Evolutionary conservation across 345 rosid genomes (phyloP).

Genomic region (Clausena lansium): DNA sequence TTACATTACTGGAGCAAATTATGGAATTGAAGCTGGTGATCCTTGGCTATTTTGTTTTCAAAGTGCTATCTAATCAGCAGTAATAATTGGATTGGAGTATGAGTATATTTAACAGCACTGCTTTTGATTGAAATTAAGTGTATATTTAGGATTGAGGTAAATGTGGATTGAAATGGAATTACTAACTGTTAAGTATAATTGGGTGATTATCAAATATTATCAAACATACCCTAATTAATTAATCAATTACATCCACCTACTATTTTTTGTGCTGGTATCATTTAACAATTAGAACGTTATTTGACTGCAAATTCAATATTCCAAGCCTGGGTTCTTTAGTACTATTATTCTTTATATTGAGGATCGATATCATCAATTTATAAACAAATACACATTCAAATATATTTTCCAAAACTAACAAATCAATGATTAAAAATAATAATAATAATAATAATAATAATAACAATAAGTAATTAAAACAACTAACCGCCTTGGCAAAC

Average conservation of each 20-base stretch:
- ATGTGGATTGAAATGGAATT: not conserved
- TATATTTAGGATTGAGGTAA: not conserved
- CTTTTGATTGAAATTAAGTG: not conserved
- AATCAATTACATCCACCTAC: not conserved
- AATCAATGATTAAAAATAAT: constrained; percentile 16
- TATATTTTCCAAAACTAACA: not conserved
- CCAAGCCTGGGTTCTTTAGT: not conserved
- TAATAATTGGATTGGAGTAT: not conserved
- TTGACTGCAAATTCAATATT: not conserved
- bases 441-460: constrained; percentile 21
- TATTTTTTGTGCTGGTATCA: not conserved
- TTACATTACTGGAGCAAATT: not conserved
- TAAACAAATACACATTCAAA: constrained; percentile 9
- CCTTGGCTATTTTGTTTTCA: not conserved
- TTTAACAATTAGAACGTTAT: not conserved
- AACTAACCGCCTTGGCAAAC: constrained; percentile 99
- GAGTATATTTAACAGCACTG: not conserved
- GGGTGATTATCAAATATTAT: not conserved
- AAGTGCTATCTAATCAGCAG: not conserved
- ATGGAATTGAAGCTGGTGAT: not conserved
- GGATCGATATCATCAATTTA: constrained; percentile 20
- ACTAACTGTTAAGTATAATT: not conserved
- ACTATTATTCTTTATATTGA: not conserved
- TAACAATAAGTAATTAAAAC: constrained; percentile 43
- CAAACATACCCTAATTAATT: not conserved